Conservation (phyloP, 768 basidiomycete genomes). For the Termitomyces sp. region DNA sequence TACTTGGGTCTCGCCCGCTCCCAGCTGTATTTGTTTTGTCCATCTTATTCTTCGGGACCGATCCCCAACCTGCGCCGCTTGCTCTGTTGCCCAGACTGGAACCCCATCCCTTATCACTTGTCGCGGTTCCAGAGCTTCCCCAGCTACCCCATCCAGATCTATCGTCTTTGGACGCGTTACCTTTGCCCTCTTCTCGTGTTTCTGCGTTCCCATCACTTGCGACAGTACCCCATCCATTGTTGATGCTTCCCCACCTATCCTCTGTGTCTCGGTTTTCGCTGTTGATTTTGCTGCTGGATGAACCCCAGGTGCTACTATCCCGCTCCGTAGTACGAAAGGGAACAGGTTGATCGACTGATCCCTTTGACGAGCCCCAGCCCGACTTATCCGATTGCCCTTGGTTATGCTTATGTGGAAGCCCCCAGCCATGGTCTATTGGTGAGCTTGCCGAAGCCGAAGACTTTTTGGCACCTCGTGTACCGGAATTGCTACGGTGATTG, state of each 20-base stretch:
- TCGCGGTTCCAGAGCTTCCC: neutral
- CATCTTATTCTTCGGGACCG: neutral
- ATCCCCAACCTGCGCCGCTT: neutral
- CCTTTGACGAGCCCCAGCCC: conserved; percentile 1
- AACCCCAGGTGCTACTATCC: neutral
- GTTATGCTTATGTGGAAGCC: neutral
- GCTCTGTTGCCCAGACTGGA: neutral
- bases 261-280: neutral
- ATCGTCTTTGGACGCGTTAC: neutral
- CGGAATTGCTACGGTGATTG: neutral
- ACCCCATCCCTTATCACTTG: neutral
- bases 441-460: neutral
- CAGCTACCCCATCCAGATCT: conserved; percentile 5
- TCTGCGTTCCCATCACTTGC: neutral
- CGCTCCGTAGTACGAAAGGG: neutral
- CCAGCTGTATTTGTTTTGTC: neutral
- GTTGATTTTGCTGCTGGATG: neutral
- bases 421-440: conserved; percentile 5
- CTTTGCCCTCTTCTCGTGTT: neutral
- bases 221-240: conserved; percentile 3
- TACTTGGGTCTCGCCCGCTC: neutral
- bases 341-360: neutral
- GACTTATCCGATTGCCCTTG: neutral
- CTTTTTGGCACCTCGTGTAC: neutral
- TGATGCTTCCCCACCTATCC: neutral